These are phyloP conservation scores for California macrophylla DNA, from an alignment of 441 rosid genomes.

Conservation along the genomic window DNA sequence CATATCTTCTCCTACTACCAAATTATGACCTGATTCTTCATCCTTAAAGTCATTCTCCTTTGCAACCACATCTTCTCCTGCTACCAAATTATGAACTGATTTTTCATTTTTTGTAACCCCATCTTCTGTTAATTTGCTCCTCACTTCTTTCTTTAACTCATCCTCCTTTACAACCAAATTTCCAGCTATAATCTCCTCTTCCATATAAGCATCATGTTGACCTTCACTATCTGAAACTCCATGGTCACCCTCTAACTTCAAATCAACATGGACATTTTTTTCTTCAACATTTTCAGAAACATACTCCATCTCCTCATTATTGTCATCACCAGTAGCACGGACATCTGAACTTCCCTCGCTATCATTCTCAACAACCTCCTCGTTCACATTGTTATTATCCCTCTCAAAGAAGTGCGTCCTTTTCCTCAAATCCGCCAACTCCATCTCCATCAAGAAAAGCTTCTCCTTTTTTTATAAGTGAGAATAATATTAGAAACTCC, in stretches of 20 bases:
- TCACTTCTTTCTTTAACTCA: conserved; percentile 17
- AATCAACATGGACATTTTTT: conserved; percentile 19
- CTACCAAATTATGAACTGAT: conserved; percentile 5
- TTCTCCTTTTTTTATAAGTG: too few species aligned
- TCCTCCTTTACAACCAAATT: conserved; percentile 8
- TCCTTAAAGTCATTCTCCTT: conserved; percentile 12
- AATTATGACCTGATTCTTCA: conserved; percentile 13
- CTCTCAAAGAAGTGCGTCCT: conserved; percentile 78
- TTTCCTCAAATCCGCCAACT: conserved; percentile 68
- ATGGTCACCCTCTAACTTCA: conserved; percentile 13
- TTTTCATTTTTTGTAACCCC: conserved; percentile 14
- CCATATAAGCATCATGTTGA: conserved; percentile 30
- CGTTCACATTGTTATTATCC: conserved; percentile 49
- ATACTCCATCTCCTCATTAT: conserved; percentile 26
- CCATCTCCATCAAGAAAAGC: conserved; percentile 84
- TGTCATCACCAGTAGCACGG: conserved; percentile 24
- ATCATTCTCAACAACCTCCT: conserved; percentile 66
- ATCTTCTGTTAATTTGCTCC: not conserved
- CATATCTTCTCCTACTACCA: conserved; percentile 2
- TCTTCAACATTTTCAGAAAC: conserved; percentile 8
- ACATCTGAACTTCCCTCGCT: conserved; percentile 61
- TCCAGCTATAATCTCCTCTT: conserved; percentile 25
- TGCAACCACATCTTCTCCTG: conserved; percentile 4
- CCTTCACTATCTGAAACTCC: conserved; percentile 4
- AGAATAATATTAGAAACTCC: too few species aligned